Conservation (phyloP, 2,329 filamentous ascomycete species). For the Pseudogymnoascus sp. region DNA sequence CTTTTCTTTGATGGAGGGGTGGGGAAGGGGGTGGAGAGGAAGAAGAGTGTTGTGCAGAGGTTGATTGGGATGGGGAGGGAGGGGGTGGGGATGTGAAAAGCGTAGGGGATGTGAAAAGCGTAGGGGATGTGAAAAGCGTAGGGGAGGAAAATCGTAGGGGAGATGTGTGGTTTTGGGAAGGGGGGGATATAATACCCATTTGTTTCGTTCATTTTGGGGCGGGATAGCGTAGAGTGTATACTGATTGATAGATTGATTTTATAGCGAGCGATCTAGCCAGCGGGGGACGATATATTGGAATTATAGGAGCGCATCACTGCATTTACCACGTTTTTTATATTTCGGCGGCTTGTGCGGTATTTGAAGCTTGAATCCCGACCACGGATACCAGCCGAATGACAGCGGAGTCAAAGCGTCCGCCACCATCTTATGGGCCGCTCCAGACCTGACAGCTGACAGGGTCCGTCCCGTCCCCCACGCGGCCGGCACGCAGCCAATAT, state of each 20-base stretch:
- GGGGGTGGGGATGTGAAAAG: not conserved
- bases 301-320: not conserved
- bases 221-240: constrained; percentile 7
- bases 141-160: not conserved
- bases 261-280: not conserved
- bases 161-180: not conserved
- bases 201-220: not conserved
- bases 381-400: not conserved
- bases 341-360: not conserved
- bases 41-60: constrained; percentile 4
- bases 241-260: constrained; percentile 6
- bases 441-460: not conserved
- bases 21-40: not conserved
- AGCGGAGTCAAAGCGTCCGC: not conserved
- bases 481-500: not conserved
- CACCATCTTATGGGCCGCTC: not conserved
- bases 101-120: not conserved
- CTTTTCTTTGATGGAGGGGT: not conserved
- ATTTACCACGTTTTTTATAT: not conserved
- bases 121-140: not conserved
- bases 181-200: constrained; percentile 7
- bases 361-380: not conserved
- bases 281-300: not conserved
- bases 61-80: not conserved
- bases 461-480: not conserved